Base-by-base conservation (phyloP, 306 rosid species). In the Ammopiptanthus mongolicus region DNA sequence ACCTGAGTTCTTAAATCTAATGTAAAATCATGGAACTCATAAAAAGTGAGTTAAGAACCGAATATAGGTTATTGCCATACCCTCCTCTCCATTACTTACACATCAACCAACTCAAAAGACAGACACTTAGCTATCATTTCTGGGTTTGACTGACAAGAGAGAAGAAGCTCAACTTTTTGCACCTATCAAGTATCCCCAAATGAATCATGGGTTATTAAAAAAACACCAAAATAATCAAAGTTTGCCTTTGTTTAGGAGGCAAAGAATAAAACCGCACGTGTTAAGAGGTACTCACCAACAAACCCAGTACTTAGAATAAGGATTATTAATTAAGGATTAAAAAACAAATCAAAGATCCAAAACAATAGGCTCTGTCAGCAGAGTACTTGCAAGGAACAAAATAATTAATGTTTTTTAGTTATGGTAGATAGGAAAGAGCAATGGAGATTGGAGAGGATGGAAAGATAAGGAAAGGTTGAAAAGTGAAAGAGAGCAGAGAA, bases 251-350 rank as follows among this genome's bases (percentile, higher is more conserved):
- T 84, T 80, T 28, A 63, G 85, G 72, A 81, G 85, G 85, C 91
- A 86, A 66, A 77, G 87, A 91, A 93, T 87, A 81, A 80, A 84
- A 50, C 70, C 78, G 85, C 90, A 88, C 89, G 82, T 88, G 87
- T 44, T 62, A 47, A 79, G 84, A 76, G 79, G 59, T 82, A 85
- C 84, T 82, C 80, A 75, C 80, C 81, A 82, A 82, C 87, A 89
- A 70, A 51, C 82, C 76, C 72, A 82, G 71, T 65, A 50, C 78
- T 29, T 64, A 70, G 76, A 85, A 83, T 53, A 78, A 44, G 17
- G 17, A 57, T 78, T 73, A 34, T 66, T n/a, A n/a, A n/a, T n/a
- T 53, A 78, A 44, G 17, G 17, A 57, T 78, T 73, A 34, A 83
- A 31, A 25, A 15, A 48, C 71, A 81, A 79, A 62, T 51, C 82